Conservation (phyloP, 441 rosid genomes). For the Lagerstroemia fauriei region DNA sequence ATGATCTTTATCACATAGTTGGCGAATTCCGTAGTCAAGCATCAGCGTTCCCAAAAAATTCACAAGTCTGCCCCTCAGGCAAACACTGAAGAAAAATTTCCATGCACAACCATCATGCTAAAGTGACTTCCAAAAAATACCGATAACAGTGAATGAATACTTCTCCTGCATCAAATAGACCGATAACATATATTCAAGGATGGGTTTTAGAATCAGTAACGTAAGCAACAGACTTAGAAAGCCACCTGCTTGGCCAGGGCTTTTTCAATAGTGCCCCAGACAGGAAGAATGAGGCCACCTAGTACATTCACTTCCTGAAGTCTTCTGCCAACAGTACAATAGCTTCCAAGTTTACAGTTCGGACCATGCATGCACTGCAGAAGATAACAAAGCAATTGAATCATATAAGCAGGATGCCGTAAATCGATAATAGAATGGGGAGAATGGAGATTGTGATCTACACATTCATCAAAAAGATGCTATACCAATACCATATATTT, state of each 20-base stretch:
- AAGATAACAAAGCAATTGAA: constrained; percentile 19
- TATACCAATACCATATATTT: neutral
- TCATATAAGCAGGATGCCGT: neutral
- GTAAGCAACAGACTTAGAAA: neutral
- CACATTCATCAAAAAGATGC: neutral
- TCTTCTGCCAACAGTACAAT: constrained; percentile 92
- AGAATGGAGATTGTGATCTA: neutral
- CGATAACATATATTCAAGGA: neutral
- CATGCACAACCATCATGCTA: neutral
- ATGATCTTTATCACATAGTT: no score
- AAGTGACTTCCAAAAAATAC: neutral
- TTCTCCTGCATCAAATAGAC: neutral
- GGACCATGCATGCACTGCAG: constrained; percentile 99
- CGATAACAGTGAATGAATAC: neutral
- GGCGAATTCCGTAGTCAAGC: no score
- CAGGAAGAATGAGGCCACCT: constrained; percentile 97
- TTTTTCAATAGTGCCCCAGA: constrained; percentile 97
- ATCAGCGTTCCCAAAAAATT: no score
- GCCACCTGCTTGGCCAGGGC: constrained; percentile 93
- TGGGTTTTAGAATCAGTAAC: neutral
- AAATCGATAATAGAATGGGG: neutral
- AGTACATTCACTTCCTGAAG: constrained; percentile 89
- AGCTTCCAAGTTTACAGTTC: constrained; percentile 83
- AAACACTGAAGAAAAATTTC: neutral
- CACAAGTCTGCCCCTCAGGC: no score